Evolutionary conservation across 1,284 basidiomycete genomes (phyloP), one percentile per base, ranked within the genome.

Genomic region (Mrakiaceae sp.): DNA sequence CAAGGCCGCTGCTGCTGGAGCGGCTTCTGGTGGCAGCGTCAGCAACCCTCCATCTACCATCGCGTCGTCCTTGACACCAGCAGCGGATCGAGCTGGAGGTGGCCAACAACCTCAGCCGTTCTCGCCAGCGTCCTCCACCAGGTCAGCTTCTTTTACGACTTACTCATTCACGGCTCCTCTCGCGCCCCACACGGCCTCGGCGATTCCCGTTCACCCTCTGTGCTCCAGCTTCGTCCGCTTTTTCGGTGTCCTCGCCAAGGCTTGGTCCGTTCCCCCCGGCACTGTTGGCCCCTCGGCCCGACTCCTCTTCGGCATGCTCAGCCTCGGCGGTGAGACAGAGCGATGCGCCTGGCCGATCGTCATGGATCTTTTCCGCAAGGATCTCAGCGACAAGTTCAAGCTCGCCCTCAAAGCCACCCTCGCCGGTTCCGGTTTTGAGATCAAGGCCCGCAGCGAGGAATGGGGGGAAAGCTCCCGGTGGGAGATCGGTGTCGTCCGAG

Each of bases 241-340:
- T 39, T 11, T 53, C 60, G n/a, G 46, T 52, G 39, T 44, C 52
- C 14, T 63, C 6, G 49, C 62, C 1, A 27, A 48, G 39, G n/a
- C 55, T 42, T 42, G 55, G 16, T 47, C 52, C 50, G 53, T 46
- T 44, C 52, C 62, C 8, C 27, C 48, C 2, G 14, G 43, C 7
- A 58, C 52, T 42, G 12, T 63, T 2, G 55, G 48, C 5, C 56
- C 56, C 3, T 16, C 56, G 2, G 43, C 47, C 42, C 57, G 62
- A 11, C 39, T 63, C 44, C 47, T 63, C 48, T 58, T 63, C 46
- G 62, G 47, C 12, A 63, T 63, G 62, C 40, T 63, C 12, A 63
- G 40, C n/a, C 46, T 55, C 10, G 62, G 62, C 27, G 62, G 62
- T n/a, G 62, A 63, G 48, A 58, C 55, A 10, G 54, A 56, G 48